phyloP scores from a whole-genome alignment of 768 basidiomycete species.

The Macrolepiota fuliginosa region DNA sequence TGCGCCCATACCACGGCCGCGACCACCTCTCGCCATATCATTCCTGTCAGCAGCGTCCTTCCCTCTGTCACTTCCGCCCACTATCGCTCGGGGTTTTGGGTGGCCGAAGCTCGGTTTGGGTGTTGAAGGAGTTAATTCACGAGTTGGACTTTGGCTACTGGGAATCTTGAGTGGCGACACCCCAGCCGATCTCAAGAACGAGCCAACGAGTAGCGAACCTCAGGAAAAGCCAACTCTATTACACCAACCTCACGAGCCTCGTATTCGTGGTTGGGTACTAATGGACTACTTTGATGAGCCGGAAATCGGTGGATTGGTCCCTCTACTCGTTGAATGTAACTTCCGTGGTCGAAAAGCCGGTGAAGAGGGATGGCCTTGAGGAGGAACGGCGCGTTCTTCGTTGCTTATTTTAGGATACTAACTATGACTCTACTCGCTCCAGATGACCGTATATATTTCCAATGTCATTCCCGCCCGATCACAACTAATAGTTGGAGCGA shows the following conservation, averaged over 20 bases:
- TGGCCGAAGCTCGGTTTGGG: constrained; percentile 77
- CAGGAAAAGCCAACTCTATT: background rate
- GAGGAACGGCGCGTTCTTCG: background rate
- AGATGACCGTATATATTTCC: background rate
- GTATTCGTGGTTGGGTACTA: constrained; percentile 72
- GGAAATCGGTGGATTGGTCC: constrained; percentile 46
- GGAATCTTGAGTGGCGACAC: constrained; percentile 35
- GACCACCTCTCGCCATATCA: constrained; percentile 63
- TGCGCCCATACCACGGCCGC: background rate
- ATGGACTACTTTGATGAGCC: constrained; percentile 75
- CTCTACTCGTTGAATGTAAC: constrained; percentile 77
- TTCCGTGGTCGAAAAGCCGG: constrained; percentile 48
- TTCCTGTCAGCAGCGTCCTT: constrained; percentile 81
- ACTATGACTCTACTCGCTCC: background rate
- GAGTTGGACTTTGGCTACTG: constrained; percentile 72
- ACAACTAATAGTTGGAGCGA: background rate
- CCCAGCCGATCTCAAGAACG: constrained; percentile 13
- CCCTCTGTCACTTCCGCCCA: constrained; percentile 76
- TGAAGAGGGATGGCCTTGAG: constrained; percentile 40
- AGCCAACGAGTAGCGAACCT: background rate
- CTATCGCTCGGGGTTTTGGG: constrained; percentile 80
- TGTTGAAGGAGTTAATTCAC: constrained; percentile 81
- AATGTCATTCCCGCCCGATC: background rate
- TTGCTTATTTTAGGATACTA: no score
- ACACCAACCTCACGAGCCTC: constrained; percentile 26